Evolutionary conservation across 352 stramenopile species (phyloP).

Genomic region (Phytophthora cactorum): DNA sequence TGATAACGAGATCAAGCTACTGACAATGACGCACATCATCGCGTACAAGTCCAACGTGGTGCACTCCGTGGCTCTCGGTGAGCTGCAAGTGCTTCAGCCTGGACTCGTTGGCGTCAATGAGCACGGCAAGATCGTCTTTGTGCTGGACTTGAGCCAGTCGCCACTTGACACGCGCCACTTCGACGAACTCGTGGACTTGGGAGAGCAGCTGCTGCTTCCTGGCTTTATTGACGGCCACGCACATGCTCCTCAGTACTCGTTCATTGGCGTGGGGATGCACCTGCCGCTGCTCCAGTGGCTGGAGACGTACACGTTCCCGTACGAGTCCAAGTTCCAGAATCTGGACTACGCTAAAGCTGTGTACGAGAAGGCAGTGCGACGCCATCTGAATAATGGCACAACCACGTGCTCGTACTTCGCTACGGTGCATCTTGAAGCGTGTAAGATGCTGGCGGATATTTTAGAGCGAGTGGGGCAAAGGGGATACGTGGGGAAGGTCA

Average conservation of each 20-base stretch:
- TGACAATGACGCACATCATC: constrained; percentile 36
- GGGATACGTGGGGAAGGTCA: constrained; percentile 94
- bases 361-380: constrained; percentile 90
- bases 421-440: constrained; percentile 91
- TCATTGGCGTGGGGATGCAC: constrained; percentile 94
- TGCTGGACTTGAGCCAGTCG: constrained; percentile 17
- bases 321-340: constrained; percentile 84
- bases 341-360: constrained; percentile 72
- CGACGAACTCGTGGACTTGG: constrained; percentile 71
- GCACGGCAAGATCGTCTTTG: constrained; percentile 33
- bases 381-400: constrained; percentile 90
- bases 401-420: constrained; percentile 96
- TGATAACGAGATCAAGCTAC: too few species aligned
- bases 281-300: constrained; percentile 94
- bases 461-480: constrained; percentile 86
- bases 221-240: constrained; percentile 95
- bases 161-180: constrained; percentile 36
- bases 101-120: constrained; percentile 62
- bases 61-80: constrained; percentile 65
- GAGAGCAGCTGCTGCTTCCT: constrained; percentile 87
- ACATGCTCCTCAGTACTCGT: constrained; percentile 95
- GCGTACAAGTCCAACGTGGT: constrained; percentile 85
- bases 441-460: constrained; percentile 91
- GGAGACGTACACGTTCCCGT: constrained; percentile 94
- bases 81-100: constrained; percentile 67